Evolutionary conservation across 208 protist genomes (phyloP).

Genomic region (Tetramitus jugosus): DNA sequence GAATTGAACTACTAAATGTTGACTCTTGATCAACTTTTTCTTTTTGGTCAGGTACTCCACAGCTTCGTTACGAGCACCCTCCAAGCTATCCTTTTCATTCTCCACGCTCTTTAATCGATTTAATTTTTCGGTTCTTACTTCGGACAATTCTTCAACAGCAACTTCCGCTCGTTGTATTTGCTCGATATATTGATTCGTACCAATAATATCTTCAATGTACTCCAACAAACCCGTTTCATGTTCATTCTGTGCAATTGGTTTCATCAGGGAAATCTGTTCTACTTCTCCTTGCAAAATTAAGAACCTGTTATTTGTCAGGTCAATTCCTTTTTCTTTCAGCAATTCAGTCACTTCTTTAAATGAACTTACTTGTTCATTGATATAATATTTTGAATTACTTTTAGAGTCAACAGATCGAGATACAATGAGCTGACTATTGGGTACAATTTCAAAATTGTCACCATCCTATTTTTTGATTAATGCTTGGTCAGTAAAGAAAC

Average conservation of each 20-base stretch:
- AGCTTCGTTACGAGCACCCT: slow-evolving; percentile 83
- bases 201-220: slow-evolving; percentile 99
- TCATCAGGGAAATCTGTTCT: slow-evolving; percentile 99
- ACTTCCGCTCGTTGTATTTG: slow-evolving; percentile 71
- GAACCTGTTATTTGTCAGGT: slow-evolving; percentile 99
- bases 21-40: slow-evolving; percentile 73
- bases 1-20: slow-evolving; percentile 80
- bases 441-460: slow-evolving; percentile 68
- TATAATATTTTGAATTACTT: slow-evolving; percentile 89
- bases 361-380: slow-evolving; percentile 55
- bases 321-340: slow-evolving; percentile 76
- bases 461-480: not conserved
- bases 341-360: slow-evolving; percentile 63
- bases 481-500: too few relatives aligned
- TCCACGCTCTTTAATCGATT: slow-evolving; percentile 80
- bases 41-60: slow-evolving; percentile 83
- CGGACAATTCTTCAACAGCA: slow-evolving; percentile 76
- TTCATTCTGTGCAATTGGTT: slow-evolving; percentile 91
- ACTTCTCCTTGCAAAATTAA: slow-evolving; percentile 99
- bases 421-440: slow-evolving; percentile 77
- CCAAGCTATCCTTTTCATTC: slow-evolving; percentile 82
- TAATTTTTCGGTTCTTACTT: slow-evolving; percentile 74
- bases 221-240: slow-evolving; percentile 97
- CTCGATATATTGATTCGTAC: slow-evolving; percentile 75
- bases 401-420: slow-evolving; percentile 68